Base-by-base conservation (phyloP, 2,329 filamentous ascomycete species). In the Venturia asperata region DNA sequence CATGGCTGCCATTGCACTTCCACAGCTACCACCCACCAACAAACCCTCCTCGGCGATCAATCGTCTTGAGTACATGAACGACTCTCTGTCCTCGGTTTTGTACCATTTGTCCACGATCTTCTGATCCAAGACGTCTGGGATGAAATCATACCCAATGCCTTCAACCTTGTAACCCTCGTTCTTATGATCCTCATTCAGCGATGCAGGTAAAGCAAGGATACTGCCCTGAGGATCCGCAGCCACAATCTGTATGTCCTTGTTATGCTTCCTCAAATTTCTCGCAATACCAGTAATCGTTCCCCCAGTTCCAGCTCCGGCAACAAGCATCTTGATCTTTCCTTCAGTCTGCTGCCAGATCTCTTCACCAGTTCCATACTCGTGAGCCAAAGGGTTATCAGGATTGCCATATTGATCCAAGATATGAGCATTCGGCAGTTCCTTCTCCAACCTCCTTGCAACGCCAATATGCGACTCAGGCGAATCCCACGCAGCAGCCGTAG, bases 341-440 rank as follows among this genome's bases (percentile, higher is more conserved):
- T 84, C 82, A 0, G 91, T 96, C 81, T 99, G 94, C 67, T 84
- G 81, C 91, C 94, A 97, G 65, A 99, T 93, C 81, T 99, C 94
- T 79, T 97, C 89, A 0, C 93, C 94, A 0, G 94, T 99, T 67
- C 94, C 94, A 69, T 86, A 84, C 80, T 99, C 94, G 79, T 99
- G 94, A 6, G 94, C 94, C 34, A 91, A 81, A 60, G 94, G 94
- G 78, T 99, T 99, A 76, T 97, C 89, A 66, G 80, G 76, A 77
- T 99, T 99, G 67, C 86, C 85, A 78, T 99, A 99, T 80, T 99
- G 94, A 75, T 99, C 93, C 67, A 99, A 82, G 72, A 99, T 99
- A 76, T 97, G 92, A 17, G 92, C 92, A 73, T 97, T 96, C 47
- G 94, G 94, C 43, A 99, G 88, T 79, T 99, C 94, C 80, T 96